Evolutionary conservation across 2,329 filamentous ascomycete species (phyloP).

Genomic region (Fusarium hainanense): DNA sequence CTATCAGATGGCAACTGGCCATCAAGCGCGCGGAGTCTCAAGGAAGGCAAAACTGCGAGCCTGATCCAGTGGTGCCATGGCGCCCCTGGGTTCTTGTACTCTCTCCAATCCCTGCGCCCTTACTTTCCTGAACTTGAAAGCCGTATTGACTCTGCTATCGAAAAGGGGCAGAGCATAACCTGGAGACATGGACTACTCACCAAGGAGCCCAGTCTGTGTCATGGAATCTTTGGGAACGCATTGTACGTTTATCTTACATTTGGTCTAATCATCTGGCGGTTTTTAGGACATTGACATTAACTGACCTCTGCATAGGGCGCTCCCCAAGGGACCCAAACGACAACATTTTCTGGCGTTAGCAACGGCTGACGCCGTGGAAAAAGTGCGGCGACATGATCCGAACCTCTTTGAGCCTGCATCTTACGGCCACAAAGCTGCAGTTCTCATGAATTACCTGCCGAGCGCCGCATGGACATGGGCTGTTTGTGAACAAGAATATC

Average conservation of each 20-base stretch:
- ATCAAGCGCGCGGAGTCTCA: slow-evolving; percentile 58
- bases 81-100: slow-evolving; percentile 70
- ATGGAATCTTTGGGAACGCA: slow-evolving; percentile 73
- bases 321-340: slow-evolving; percentile 49
- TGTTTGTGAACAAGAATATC: slow-evolving; percentile 49
- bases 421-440: slow-evolving; percentile 49
- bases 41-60: slow-evolving; percentile 54
- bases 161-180: slow-evolving; percentile 62
- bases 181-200: slow-evolving; percentile 69
- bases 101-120: slow-evolving; percentile 65
- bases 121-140: slow-evolving; percentile 66
- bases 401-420: slow-evolving; percentile 53
- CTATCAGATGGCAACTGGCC: slow-evolving; percentile 72
- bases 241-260: slow-evolving; percentile 58
- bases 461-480: slow-evolving; percentile 55
- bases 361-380: slow-evolving; percentile 65
- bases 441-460: slow-evolving; percentile 51
- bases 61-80: slow-evolving; percentile 76
- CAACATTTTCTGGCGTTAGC: slow-evolving; percentile 70
- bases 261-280: slow-evolving; percentile 52
- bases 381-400: slow-evolving; percentile 48
- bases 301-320: slow-evolving; percentile 44
- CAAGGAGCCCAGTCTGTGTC: slow-evolving; percentile 74
- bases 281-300: slow-evolving; percentile 29
- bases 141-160: slow-evolving; percentile 64